Evolutionary conservation across 139 green algal species (phyloP), one percentile per base, ranked within the genome.

Genomic region (Coccomyxa sp.): DNA sequence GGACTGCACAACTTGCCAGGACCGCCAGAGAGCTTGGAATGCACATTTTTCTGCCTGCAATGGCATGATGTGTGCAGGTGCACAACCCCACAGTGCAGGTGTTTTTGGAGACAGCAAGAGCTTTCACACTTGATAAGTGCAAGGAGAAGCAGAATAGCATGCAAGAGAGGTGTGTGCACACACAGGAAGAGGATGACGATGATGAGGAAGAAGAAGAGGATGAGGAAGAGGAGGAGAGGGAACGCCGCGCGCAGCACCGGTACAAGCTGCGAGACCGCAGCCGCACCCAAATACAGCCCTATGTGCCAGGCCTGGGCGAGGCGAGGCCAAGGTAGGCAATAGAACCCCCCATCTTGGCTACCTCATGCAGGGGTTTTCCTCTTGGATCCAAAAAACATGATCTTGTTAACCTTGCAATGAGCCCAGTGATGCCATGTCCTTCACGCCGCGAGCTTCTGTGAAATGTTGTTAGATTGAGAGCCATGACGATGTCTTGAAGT

Each of bases 201-300:
- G 66, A 74, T 3, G 66, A 74, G 23, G 83, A 90, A 45, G 66
- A 79, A 30, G 0, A 75, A 16, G 32, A 28, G 27, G 59, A 79
- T 18, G 38, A 79, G 75, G 38, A 57, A 58, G 25, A 18, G 45
- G 14, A 32, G 7, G 67, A 32, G 68, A 66, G 60, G 14, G 32
- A 23, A 0, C 27, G 25, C 1, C 27, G 63, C 21, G 58, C 30
- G 76, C n/a, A 77, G 82, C 45, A 82, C 80, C 0, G 71, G 27
- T 77, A 77, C 71, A 30, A 25, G 21, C 71, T 77, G 71, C 71
- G 71, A 25, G 71, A 77, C 71, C 71, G 71, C 71, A 32, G 23
- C 27, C 21, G 27, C 23, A 16, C 25, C 21, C 71, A 77, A 12
- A n/a, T 77, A 25, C 27, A 77, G 27, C n/a, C n/a, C 71, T 77